Conservation (phyloP, 148 eudicot species). For the Nepenthes gracilis region DNA sequence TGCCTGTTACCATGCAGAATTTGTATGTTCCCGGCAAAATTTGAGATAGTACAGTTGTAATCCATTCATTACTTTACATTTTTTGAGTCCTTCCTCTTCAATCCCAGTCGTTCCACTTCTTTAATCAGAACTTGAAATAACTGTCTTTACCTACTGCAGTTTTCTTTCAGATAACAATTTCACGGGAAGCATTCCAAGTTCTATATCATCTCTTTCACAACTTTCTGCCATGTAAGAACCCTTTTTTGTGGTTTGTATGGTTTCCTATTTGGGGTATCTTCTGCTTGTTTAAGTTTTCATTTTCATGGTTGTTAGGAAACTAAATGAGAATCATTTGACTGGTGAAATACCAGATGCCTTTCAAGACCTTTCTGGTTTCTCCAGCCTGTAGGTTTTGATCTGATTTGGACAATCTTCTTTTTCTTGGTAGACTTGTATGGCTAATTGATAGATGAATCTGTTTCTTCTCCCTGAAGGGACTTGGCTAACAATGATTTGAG, state of each 20-base stretch:
- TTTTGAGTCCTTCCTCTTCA: neutral
- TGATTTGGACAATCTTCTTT: constrained; percentile 4
- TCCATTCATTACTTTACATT: neutral
- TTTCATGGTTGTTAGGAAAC: constrained; percentile 39
- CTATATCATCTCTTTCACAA: constrained; percentile 47
- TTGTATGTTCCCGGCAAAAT: constrained; percentile 34
- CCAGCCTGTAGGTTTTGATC: constrained; percentile 50
- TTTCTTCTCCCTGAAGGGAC: constrained; percentile 40
- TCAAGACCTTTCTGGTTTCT: constrained; percentile 38
- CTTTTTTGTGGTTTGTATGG: neutral
- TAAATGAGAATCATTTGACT: constrained; percentile 55
- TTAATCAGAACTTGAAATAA: constrained; percentile 11
- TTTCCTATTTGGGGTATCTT: constrained; percentile 2
- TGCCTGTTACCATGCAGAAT: constrained; percentile 54
- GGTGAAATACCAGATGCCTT: constrained; percentile 93
- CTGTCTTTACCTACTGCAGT: constrained; percentile 57
- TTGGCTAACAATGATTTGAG: constrained; percentile 62
- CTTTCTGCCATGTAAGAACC: constrained; percentile 52
- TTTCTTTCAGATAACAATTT: constrained; percentile 84
- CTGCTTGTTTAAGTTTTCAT: constrained; percentile 1
- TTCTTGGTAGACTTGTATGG: neutral
- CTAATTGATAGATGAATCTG: constrained; percentile 1
- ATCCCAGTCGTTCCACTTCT: constrained; percentile 1
- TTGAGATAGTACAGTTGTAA: neutral
- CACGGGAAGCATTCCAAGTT: constrained; percentile 66